A percentile compares a stretch with the other conserved stretches of the same genome.
Conservation (phyloP, 2,329 filamentous ascomycete species). For the Cladosporium phlei region DNA sequence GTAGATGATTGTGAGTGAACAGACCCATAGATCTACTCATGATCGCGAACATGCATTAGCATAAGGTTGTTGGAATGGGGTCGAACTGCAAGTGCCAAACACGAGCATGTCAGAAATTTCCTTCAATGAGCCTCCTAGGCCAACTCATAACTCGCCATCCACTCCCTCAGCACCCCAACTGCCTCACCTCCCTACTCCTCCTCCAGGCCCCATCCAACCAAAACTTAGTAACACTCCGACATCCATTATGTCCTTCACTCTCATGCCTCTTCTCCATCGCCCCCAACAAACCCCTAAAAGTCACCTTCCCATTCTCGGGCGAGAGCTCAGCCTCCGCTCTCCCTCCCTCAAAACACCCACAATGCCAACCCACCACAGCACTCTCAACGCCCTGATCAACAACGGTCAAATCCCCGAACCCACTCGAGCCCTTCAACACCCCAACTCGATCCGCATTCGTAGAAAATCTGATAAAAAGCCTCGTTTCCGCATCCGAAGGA, state of each 20-base stretch:
- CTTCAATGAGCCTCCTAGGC: too few species aligned
- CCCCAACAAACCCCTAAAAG: background rate
- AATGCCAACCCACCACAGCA: constrained; percentile 7
- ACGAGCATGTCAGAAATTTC: background rate
- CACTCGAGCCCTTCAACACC: too few species aligned
- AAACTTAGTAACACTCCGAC: constrained; percentile 1
- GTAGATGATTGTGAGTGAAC: background rate
- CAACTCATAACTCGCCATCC: background rate
- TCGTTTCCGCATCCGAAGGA: background rate
- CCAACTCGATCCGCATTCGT: background rate
- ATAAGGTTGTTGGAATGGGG: too few species aligned
- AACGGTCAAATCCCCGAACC: background rate
- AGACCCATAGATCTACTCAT: background rate
- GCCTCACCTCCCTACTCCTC: background rate
- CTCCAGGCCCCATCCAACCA: constrained; percentile 6
- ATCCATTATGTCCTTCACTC: background rate
- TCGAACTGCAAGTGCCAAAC: background rate
- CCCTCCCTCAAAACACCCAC: background rate
- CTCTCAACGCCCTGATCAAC: background rate
- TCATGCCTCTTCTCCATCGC: background rate
- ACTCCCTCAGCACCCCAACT: background rate
- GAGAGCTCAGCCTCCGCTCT: background rate
- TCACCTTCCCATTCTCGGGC: background rate
- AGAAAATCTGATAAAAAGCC: background rate
- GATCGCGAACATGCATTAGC: background rate